Evolutionary conservation across 352 stramenopile genomes (phyloP), one percentile per base, ranked within the genome.

Genomic region (Phytophthora meadii): DNA sequence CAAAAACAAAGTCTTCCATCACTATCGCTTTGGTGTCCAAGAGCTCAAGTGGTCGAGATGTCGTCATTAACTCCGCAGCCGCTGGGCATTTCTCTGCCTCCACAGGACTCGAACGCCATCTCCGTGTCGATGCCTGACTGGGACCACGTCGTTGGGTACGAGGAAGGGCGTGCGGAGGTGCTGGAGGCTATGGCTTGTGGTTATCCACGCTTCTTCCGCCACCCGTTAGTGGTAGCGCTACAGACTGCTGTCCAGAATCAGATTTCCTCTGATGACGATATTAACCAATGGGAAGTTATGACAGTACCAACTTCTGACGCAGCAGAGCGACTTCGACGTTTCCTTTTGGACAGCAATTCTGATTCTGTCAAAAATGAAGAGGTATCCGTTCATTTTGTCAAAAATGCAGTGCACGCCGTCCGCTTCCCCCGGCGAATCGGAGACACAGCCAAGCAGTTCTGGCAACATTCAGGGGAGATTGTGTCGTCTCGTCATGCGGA

Each of bases 391-490:
- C 59, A 79, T 58, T 50, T 65, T 39, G 61, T 87, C n/a, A 65
- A 90, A 11, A 74, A 88, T 57, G 46, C 78, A 5, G 63, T 88
- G 25, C 79, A 82, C 57, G 76, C 81, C 19, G 89, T 97, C 7
- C 77, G 87, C n/a, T 98, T 96, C 66, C 82, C 89, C 5, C 61
- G 74, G 0, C 37, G 60, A 9, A 61, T 92, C 5, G 50, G 65
- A 7, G 47, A 46, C 8, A 81, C 74, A 12, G 89, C 92, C 14
- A 95, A 94, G 53, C 73, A 84, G 30, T 98, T 95, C 69, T 98
- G 93, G 93, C 94, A 98, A 76, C 93, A 98, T 76, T 96, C 88
- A 41, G 94, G 94, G 15, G 94, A 98, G 74, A 92, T 98, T 49
- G 59, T 98, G 24, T 90, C 83, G 9, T 97, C 88, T n/a, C 79